Conservation (phyloP, 2,329 filamentous ascomycete species). For the Juglanconis oblonga region DNA sequence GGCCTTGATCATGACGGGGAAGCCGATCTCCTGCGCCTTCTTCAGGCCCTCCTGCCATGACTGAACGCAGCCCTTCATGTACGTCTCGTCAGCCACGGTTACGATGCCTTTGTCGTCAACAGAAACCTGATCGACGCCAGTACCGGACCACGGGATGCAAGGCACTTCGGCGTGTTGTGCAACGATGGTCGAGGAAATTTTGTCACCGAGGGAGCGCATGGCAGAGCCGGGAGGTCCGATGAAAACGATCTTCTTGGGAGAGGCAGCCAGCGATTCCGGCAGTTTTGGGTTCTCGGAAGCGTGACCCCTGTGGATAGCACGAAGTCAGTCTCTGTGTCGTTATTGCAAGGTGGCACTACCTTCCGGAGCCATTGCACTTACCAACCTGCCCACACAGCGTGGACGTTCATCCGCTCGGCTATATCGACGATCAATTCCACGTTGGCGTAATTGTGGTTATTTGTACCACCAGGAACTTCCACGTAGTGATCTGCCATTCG, state of each 20-base stretch:
- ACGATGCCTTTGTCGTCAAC: conserved; percentile 84
- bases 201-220: conserved; percentile 98
- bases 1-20: conserved; percentile 99
- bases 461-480: conserved; percentile 96
- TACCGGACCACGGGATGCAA: conserved; percentile 99
- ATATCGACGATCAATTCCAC: conserved; percentile 99
- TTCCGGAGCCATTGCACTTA: conserved; percentile 42
- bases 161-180: conserved; percentile 95
- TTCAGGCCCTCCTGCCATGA: conserved; percentile 86
- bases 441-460: conserved; percentile 99
- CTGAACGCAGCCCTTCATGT: conserved; percentile 85
- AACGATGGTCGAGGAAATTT: conserved; percentile 98
- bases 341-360: background rate
- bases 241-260: conserved; percentile 98
- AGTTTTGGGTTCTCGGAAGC: conserved; percentile 98
- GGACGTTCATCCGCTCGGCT: conserved; percentile 96
- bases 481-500: conserved; percentile 99
- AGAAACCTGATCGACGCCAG: conserved; percentile 77
- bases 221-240: conserved; percentile 96
- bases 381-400: conserved; percentile 99
- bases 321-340: background rate
- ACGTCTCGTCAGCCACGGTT: conserved; percentile 81
- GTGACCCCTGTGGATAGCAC: conserved; percentile 66
- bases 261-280: conserved; percentile 91
- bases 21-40: conserved; percentile 87